phyloP scores from a whole-genome alignment of 176 grass and related monocot species.

The Oryza rufipogon region DNA sequence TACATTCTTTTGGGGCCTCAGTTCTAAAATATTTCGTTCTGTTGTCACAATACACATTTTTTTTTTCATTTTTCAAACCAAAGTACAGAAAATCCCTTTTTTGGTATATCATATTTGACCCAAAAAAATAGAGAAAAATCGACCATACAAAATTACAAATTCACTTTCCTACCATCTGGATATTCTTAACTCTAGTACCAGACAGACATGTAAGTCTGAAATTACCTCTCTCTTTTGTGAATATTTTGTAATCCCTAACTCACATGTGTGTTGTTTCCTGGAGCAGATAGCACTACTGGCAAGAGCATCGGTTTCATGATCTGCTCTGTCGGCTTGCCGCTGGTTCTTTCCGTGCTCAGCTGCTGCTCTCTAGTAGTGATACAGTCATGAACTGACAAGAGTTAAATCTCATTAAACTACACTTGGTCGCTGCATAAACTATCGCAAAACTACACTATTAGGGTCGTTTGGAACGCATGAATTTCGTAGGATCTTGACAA shows the following conservation, averaged over 20 bases:
- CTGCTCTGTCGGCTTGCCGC: background rate
- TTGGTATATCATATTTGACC: background rate
- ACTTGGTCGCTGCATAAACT: background rate
- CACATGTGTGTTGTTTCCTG: background rate
- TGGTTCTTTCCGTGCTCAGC: slow-evolving; percentile 1
- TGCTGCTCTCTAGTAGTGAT: background rate
- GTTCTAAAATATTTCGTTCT: background rate
- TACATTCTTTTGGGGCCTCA: background rate
- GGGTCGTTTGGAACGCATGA: background rate
- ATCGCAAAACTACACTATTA: background rate
- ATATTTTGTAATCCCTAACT: background rate
- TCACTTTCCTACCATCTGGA: background rate
- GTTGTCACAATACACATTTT: background rate
- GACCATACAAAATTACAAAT: too few species aligned
- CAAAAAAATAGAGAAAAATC: background rate
- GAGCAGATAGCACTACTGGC: background rate
- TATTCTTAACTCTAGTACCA: background rate
- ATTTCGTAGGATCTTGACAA: background rate
- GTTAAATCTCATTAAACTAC: background rate
- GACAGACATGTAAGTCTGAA: background rate
- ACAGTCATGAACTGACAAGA: background rate
- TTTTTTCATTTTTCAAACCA: background rate
- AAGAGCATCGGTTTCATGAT: background rate
- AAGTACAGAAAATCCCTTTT: background rate
- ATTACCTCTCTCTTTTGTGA: background rate